A percentile compares a stretch with the other conserved stretches of the same genome.
Conservation (phyloP, 2,329 filamentous ascomycete genomes). For the Diaporthe sp. region DNA sequence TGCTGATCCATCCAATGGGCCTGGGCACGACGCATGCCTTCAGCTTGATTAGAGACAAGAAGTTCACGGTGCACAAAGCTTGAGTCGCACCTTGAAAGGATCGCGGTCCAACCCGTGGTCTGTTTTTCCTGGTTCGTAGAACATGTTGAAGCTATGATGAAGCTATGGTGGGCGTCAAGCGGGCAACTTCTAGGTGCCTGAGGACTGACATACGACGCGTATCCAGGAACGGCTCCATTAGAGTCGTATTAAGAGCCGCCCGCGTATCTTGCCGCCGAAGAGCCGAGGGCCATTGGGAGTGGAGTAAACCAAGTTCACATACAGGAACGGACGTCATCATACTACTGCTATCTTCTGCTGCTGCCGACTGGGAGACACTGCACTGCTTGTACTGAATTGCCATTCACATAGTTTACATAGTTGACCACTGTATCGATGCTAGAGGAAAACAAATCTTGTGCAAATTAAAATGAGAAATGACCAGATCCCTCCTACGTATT, state of each 20-base stretch:
- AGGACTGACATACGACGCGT: too few species aligned
- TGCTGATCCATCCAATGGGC: constrained; percentile 73
- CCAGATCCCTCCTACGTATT: not conserved
- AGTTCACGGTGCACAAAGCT: not conserved
- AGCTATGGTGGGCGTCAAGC: not conserved
- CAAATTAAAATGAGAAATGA: not conserved
- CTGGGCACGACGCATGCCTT: constrained; percentile 68
- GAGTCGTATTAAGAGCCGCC: not conserved
- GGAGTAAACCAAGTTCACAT: not conserved
- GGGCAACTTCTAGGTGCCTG: too few species aligned
- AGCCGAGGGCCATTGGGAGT: constrained; percentile 3
- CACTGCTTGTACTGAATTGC: too few species aligned
- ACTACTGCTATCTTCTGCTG: too few species aligned
- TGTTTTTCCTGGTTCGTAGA: constrained; percentile 34
- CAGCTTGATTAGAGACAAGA: not conserved
- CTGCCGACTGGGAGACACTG: not conserved
- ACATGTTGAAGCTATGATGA: constrained; percentile 19
- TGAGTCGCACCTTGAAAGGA: constrained; percentile 29
- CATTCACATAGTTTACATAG: not conserved
- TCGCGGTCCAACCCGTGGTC: constrained; percentile 31
- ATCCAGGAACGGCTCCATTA: not conserved
- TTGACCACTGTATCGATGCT: too few species aligned
- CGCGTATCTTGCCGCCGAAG: not conserved
- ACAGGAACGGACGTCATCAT: not conserved
- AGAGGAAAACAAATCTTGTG: not conserved